Percentiles rank a stretch among this genome's conserved stretches.
Conservation (phyloP, 2,329 filamentous ascomycete genomes). For the Monosporascus sp. region DNA sequence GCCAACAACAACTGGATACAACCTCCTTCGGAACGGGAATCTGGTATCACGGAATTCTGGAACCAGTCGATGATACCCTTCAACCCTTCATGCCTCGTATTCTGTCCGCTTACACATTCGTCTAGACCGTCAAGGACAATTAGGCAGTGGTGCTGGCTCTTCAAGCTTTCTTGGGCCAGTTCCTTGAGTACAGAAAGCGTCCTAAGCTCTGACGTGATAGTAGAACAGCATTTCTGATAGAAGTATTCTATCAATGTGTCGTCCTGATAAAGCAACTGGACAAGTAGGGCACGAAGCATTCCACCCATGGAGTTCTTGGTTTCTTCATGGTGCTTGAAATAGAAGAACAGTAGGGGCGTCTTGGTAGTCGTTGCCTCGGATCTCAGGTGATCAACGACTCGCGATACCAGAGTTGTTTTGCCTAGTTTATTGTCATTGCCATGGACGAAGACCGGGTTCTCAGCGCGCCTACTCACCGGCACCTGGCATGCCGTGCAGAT, state of each 20-base stretch:
- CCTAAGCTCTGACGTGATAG: not conserved
- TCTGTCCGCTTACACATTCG: slow-evolving; percentile 1
- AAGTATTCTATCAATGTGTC: not conserved
- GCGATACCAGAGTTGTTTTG: slow-evolving; percentile 6
- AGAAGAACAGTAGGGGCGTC: slow-evolving; percentile 4
- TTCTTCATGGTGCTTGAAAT: slow-evolving; percentile 6
- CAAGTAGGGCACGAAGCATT: slow-evolving; percentile 6
- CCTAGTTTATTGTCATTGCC: not conserved
- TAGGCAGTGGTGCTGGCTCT: not conserved
- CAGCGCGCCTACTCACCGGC: slow-evolving; percentile 7
- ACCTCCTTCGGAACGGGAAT: not conserved
- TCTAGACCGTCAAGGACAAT: slow-evolving; percentile 7
- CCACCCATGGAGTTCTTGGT: slow-evolving; percentile 1
- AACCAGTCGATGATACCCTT: slow-evolving; percentile 2
- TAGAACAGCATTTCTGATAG: not conserved
- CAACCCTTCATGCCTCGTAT: not conserved
- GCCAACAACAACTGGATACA: slow-evolving; percentile 2
- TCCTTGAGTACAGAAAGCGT: not conserved
- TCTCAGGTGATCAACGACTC: slow-evolving; percentile 3
- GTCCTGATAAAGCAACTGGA: slow-evolving; percentile 1
- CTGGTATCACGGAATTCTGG: not conserved
- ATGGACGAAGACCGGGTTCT: not conserved
- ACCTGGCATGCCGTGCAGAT: slow-evolving; percentile 14
- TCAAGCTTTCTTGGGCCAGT: not conserved
- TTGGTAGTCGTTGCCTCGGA: not conserved